A percentile compares a stretch with the other conserved stretches of the same genome.
These are phyloP conservation scores for Tuber aestivum DNA, from an alignment of 495 filamentous ascomycete genomes.

Conservation along the genomic window DNA sequence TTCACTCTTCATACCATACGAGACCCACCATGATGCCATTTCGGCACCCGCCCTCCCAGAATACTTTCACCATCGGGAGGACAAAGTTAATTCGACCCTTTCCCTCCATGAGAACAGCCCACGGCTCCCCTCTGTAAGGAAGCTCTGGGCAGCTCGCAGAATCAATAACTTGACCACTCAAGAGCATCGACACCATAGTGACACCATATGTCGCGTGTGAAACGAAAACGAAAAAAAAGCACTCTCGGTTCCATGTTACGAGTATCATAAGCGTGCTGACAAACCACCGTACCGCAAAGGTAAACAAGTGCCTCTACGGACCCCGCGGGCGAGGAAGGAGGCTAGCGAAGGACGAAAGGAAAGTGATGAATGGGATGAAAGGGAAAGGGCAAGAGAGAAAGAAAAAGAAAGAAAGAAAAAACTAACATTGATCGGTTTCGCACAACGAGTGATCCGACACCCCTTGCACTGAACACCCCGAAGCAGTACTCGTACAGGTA, in stretches of 20 bases:
- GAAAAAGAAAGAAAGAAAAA: neutral
- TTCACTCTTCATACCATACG: neutral
- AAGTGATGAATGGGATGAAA: too few species aligned
- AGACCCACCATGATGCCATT: neutral
- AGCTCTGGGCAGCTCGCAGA: neutral
- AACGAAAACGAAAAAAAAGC: neutral
- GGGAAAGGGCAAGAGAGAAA: neutral
- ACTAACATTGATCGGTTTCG: neutral
- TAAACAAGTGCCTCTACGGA: neutral
- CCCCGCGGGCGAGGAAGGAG: neutral
- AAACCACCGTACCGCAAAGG: neutral
- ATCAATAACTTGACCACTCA: neutral
- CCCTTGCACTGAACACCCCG: neutral
- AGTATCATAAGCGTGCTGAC: neutral
- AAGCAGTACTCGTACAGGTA: too few species aligned
- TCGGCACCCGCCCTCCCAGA: neutral
- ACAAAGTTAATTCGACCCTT: neutral
- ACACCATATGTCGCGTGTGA: neutral
- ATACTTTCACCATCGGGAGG: neutral
- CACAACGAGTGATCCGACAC: neutral
- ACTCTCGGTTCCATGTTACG: neutral
- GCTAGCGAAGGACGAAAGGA: neutral
- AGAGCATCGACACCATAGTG: neutral
- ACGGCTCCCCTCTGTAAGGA: neutral
- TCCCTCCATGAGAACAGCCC: neutral